phyloP scores from a whole-genome alignment of 331 rosid genomes.

The Arachis monticola region DNA sequence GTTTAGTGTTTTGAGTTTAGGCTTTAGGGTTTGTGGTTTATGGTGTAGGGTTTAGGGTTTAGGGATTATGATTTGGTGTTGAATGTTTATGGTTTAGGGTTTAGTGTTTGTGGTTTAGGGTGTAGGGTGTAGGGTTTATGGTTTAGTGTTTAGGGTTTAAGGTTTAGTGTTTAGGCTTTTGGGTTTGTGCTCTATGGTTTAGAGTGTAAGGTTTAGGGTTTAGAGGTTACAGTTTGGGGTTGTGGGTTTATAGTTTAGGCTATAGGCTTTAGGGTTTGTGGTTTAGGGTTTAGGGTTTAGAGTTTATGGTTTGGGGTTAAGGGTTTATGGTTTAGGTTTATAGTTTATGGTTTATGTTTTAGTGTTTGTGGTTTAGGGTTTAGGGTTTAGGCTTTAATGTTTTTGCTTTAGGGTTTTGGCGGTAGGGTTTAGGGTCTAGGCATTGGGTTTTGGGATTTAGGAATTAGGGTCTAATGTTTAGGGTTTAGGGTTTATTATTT shows the following conservation, averaged over 20 bases:
- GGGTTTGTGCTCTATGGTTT: neutral
- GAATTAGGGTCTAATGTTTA: no score
- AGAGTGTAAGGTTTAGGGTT: slow-evolving; percentile 2
- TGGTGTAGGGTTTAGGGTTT: neutral
- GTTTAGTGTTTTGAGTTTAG: neutral
- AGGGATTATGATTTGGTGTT: neutral
- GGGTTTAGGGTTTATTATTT: neutral
- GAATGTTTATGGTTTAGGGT: neutral
- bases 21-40: neutral
- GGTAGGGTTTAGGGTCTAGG: neutral
- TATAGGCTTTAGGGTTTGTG: no score
- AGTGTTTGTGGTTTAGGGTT: neutral
- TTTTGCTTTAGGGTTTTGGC: no score
- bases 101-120: neutral
- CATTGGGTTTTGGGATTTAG: no score
- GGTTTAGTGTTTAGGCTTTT: slow-evolving; percentile 1
- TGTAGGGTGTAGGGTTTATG: neutral
- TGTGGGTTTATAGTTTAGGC: neutral
- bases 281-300: neutral
- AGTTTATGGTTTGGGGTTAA: neutral
- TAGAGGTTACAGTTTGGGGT: neutral
- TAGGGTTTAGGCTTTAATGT: neutral
- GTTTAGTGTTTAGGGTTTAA: neutral
- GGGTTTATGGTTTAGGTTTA: neutral
- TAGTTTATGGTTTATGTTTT: neutral